phyloP scores from a whole-genome alignment of 306 rosid genomes.

The Arachis stenosperma region DNA sequence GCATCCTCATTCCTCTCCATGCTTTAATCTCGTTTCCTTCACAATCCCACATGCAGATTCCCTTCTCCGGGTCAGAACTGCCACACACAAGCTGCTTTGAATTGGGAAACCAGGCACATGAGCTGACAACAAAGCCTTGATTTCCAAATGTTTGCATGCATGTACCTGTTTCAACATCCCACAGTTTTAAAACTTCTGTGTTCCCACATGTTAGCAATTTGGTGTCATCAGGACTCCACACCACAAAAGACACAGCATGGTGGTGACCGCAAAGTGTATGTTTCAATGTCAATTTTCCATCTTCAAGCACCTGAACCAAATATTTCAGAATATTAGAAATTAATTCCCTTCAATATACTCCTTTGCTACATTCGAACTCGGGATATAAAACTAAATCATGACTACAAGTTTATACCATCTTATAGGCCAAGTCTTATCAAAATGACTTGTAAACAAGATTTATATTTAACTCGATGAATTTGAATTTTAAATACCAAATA shows the following conservation, averaged over 20 bases:
- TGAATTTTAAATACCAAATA: background rate
- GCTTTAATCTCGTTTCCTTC: constrained; percentile 80
- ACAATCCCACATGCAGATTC: constrained; percentile 91
- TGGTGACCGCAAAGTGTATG: constrained; percentile 75
- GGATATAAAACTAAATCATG: constrained; percentile 13
- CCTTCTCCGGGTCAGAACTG: constrained; percentile 81
- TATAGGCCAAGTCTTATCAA: constrained; percentile 5
- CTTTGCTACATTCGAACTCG: constrained; percentile 14
- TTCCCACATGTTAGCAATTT: constrained; percentile 93
- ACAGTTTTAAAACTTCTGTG: constrained; percentile 82
- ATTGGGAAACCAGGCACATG: constrained; percentile 94
- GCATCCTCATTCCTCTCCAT: constrained; percentile 91
- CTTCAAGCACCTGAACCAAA: constrained; percentile 70
- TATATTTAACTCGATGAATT: background rate
- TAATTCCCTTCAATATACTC: constrained; percentile 16
- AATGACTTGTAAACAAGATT: constrained; percentile 18
- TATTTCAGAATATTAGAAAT: constrained; percentile 35
- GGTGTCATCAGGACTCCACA: constrained; percentile 96
- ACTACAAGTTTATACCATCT: constrained; percentile 4
- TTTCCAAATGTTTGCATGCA: constrained; percentile 86
- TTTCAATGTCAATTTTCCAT: constrained; percentile 59
- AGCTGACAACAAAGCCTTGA: constrained; percentile 82
- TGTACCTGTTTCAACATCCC: constrained; percentile 93
- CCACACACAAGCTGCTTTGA: constrained; percentile 86
- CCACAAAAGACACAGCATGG: constrained; percentile 78